Conservation (phyloP, 2,329 filamentous ascomycete species). For the Phialemonium atrogriseum region DNA sequence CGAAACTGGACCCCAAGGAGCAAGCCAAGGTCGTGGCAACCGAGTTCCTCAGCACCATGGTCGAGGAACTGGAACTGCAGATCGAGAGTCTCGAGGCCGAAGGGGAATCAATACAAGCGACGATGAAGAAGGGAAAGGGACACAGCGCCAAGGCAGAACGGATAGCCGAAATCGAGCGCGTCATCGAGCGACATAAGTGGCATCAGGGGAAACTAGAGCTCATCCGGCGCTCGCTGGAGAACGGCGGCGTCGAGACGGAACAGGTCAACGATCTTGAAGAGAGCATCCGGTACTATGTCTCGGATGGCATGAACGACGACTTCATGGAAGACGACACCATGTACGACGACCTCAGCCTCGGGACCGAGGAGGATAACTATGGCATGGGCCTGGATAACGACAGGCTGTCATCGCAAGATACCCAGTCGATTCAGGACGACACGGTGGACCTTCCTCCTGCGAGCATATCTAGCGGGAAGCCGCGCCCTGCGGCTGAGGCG, state of each 20-base stretch:
- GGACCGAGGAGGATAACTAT: constrained; percentile 84
- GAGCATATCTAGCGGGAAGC: constrained; percentile 42
- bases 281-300: constrained; percentile 89
- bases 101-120: constrained; percentile 74
- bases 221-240: constrained; percentile 81
- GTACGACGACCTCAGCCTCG: constrained; percentile 88
- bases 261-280: constrained; percentile 86
- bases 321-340: constrained; percentile 91
- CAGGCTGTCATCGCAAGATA: constrained; percentile 88
- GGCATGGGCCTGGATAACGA: constrained; percentile 77
- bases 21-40: constrained; percentile 84
- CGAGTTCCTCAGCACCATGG: constrained; percentile 78
- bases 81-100: constrained; percentile 92
- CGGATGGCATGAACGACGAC: constrained; percentile 79
- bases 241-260: constrained; percentile 80
- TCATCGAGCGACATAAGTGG: constrained; percentile 92
- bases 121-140: constrained; percentile 92
- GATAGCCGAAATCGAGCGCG: constrained; percentile 74
- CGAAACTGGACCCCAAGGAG: constrained; percentile 94
- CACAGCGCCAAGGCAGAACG: constrained; percentile 76
- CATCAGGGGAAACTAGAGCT: constrained; percentile 90
- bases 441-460: constrained; percentile 43
- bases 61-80: constrained; percentile 88
- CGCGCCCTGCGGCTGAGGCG: constrained; percentile 49
- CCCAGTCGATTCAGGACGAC: constrained; percentile 87